Evolutionary conservation across 1,284 basidiomycete species (phyloP), one percentile per base, ranked within the genome.

Genomic region (Apiotrichum akiyoshidainum): DNA sequence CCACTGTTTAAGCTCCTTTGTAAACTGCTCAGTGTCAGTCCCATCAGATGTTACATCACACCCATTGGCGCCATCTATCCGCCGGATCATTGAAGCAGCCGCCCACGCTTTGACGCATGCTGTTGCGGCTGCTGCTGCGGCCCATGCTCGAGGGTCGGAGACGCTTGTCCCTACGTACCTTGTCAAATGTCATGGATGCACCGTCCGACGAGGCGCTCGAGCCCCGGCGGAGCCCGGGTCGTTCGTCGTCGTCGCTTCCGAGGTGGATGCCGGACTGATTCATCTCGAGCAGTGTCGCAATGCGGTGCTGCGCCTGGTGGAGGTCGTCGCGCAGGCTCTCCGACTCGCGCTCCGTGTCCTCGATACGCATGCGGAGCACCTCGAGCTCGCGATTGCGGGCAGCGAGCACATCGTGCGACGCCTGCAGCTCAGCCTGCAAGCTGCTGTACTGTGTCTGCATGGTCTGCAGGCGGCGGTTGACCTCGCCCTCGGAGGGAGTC

Each of bases 341-440:
- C 26, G 70, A 58, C 33, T 76, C 73, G 33, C 73, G 59, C 60
- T 78, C 75, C 1, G 71, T 65, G 21, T 76, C 74, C 57, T 74
- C 69, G 39, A 71, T 55, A 46, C 73, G 68, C 60, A 71, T 71
- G 4, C 77, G 67, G 37, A 76, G 64, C 0, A 77, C 84, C 59
- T 92, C 88, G 48, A 92, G 83, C 59, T 95, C 91, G 61, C 88
- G 86, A 58, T 84, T 74, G 17, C 84, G 60, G 84, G 84, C 63
- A 84, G 86, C 70, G 86, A 89, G 68, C 87, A 90, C 44, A 86
- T 88, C 77, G 86, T 88, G 62, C 83, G 86, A 74, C 86, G 89
- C 64, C 84, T 87, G 79, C 51, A 94, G 81, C 68, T 84, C 87
- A 65, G 90, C 89, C 60, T 87, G 86, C 49, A 92, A 81, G 19